These are phyloP conservation scores for Pisolithus orientalis DNA, from an alignment of 768 basidiomycete species.

Conservation along the genomic window DNA sequence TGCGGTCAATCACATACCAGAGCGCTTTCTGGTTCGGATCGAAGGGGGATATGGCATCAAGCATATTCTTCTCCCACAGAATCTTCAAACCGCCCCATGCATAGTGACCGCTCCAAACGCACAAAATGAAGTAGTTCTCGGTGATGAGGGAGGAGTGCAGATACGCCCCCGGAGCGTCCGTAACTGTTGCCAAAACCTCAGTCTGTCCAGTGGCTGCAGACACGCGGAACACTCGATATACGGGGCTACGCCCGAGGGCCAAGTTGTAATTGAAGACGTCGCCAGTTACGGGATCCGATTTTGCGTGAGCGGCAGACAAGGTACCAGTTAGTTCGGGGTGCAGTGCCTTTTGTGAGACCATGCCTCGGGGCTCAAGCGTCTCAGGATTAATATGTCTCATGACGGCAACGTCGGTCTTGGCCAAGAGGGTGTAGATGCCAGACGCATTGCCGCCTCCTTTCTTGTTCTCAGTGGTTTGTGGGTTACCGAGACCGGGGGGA, in stretches of 20 bases:
- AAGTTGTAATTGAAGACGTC: conserved; percentile 33
- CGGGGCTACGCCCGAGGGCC: conserved; percentile 20
- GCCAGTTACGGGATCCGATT: conserved; percentile 29
- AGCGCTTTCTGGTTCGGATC: conserved; percentile 20
- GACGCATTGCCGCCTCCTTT: conserved; percentile 21
- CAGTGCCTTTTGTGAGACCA: conserved; percentile 22
- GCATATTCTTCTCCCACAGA: conserved; percentile 26
- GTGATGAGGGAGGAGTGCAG: conserved; percentile 34
- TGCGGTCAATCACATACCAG: conserved; percentile 35
- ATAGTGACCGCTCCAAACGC: conserved; percentile 28
- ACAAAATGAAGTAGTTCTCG: conserved; percentile 30
- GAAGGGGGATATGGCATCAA: conserved; percentile 29
- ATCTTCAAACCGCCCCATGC: conserved; percentile 24
- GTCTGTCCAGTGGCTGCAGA: conserved; percentile 24
- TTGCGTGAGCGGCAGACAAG: conserved; percentile 32
- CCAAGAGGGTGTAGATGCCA: conserved; percentile 23
- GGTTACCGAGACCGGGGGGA: conserved; percentile 19
- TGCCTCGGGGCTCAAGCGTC: conserved; percentile 31
- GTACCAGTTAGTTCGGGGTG: conserved; percentile 28
- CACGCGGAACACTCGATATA: conserved; percentile 33
- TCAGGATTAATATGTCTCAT: conserved; percentile 30
- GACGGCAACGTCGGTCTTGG: conserved; percentile 24
- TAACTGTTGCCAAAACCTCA: conserved; percentile 30
- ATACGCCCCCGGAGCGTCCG: conserved; percentile 34
- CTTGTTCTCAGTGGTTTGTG: conserved; percentile 14